A percentile compares a stretch with the other conserved stretches of the same genome.
Conservation (phyloP, 352 stramenopile species). For the Globisporangium apiculatum region DNA sequence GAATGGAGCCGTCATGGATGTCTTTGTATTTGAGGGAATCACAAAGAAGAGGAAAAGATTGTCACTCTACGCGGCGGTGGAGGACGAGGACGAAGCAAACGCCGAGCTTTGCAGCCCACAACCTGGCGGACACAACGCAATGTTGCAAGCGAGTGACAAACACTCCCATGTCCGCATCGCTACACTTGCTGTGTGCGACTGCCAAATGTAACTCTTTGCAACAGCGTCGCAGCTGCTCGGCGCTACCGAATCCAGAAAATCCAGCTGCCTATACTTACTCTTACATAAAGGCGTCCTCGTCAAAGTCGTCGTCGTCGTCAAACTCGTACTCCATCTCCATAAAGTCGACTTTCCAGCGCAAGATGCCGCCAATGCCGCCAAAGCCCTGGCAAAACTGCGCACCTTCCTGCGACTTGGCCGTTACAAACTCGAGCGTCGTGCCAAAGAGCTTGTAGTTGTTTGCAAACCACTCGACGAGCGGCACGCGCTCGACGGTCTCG, state of each 20-base stretch:
- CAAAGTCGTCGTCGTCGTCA: conserved; percentile 88
- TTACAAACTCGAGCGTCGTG: conserved; percentile 98
- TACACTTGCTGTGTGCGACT: neutral
- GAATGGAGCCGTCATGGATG: no score
- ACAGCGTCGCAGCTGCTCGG: no score
- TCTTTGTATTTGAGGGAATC: neutral
- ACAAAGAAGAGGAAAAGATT: conserved; percentile 4
- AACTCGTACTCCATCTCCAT: conserved; percentile 94
- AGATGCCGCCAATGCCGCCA: conserved; percentile 97
- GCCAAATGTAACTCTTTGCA: no score
- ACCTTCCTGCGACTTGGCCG: conserved; percentile 96
- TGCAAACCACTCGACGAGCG: conserved; percentile 99
- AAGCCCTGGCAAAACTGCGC: conserved; percentile 99
- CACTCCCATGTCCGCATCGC: neutral
- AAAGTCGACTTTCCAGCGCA: conserved; percentile 99
- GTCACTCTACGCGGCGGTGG: conserved; percentile 3
- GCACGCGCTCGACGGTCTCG: conserved; percentile 94
- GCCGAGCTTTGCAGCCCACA: no score
- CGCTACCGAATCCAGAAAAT: neutral
- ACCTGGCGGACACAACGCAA: no score
- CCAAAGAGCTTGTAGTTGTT: conserved; percentile 99
- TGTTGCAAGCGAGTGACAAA: neutral
- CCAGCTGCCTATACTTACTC: conserved; percentile 52
- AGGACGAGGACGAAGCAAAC: neutral
- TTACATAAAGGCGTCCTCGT: conserved; percentile 83